These are phyloP conservation scores for Melaleuca alternifolia DNA, from an alignment of 345 rosid genomes.

Conservation along the genomic window DNA sequence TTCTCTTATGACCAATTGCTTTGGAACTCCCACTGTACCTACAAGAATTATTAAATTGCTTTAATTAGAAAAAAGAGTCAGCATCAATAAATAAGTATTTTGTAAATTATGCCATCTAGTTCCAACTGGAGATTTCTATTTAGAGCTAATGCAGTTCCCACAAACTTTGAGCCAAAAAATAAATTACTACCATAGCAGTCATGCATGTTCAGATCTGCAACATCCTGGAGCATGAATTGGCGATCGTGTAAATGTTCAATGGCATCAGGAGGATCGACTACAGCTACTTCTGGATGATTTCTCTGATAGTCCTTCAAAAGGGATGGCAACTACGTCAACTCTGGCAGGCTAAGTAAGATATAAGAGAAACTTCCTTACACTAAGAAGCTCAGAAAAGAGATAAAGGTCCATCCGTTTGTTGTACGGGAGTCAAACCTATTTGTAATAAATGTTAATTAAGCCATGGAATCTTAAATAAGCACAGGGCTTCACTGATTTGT, in stretches of 20 bases:
- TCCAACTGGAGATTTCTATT: neutral
- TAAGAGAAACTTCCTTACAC: neutral
- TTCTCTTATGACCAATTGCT: constrained; percentile 56
- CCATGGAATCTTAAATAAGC: neutral
- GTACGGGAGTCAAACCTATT: neutral
- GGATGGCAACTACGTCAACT: neutral
- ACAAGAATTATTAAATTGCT: constrained; percentile 3
- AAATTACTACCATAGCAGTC: constrained; percentile 40
- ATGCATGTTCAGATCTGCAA: constrained; percentile 57
- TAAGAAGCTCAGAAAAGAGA: neutral
- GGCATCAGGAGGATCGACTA: constrained; percentile 83
- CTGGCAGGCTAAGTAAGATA: neutral
- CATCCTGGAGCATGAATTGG: constrained; percentile 83
- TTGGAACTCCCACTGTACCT: constrained; percentile 74
- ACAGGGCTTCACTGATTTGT: neutral
- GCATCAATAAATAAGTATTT: constrained; percentile 2
- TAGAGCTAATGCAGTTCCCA: neutral
- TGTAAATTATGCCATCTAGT: neutral
- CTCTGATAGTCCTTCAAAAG: constrained; percentile 57
- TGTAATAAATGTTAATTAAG: neutral
- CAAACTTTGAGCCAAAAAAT: neutral
- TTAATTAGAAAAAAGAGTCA: neutral
- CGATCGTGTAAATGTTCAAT: constrained; percentile 57
- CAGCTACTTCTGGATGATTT: constrained; percentile 68
- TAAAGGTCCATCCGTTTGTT: neutral